These are phyloP conservation scores for Limnanthes douglasii DNA, from an alignment of 345 rosid genomes.

Conservation along the genomic window DNA sequence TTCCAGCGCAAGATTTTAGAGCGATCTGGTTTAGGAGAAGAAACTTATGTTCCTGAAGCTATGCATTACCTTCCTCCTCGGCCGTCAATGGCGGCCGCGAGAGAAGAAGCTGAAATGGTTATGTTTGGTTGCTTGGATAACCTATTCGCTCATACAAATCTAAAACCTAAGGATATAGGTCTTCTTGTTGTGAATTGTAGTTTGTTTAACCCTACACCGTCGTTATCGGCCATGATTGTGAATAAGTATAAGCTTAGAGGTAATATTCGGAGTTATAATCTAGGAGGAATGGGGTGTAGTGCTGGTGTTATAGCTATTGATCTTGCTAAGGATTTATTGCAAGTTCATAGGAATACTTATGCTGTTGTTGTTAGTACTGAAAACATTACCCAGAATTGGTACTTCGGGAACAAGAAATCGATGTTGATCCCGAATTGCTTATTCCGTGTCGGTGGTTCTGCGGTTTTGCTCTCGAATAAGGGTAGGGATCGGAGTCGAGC, in stretches of 20 bases:
- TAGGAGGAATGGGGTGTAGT: conserved; percentile 60
- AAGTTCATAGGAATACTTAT: conserved; percentile 35
- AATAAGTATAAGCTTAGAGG: conserved; percentile 41
- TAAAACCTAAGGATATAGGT: conserved; percentile 41
- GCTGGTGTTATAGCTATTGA: conserved; percentile 44
- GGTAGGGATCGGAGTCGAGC: conserved; percentile 23
- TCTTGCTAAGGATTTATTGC: conserved; percentile 40
- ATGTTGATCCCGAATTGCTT: conserved; percentile 51
- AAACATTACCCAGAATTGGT: conserved; percentile 57
- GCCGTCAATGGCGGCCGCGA: conserved; percentile 36
- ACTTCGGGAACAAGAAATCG: conserved; percentile 47
- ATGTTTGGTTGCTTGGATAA: conserved; percentile 40
- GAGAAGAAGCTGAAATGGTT: conserved; percentile 44
- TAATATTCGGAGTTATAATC: conserved; percentile 29
- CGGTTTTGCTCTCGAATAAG: conserved; percentile 36
- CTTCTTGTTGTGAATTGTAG: conserved; percentile 51
- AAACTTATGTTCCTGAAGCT: conserved; percentile 42
- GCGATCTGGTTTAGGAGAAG: conserved; percentile 47
- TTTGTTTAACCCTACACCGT: conserved; percentile 50
- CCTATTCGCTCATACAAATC: conserved; percentile 22
- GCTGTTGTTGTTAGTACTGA: conserved; percentile 54
- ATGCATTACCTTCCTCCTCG: conserved; percentile 39
- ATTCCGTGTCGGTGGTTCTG: conserved; percentile 42
- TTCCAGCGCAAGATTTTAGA: conserved; percentile 46
- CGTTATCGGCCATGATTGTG: conserved; percentile 45